Conservation (phyloP, 1,139 yeast species). For the Geotrichum fermentans region DNA sequence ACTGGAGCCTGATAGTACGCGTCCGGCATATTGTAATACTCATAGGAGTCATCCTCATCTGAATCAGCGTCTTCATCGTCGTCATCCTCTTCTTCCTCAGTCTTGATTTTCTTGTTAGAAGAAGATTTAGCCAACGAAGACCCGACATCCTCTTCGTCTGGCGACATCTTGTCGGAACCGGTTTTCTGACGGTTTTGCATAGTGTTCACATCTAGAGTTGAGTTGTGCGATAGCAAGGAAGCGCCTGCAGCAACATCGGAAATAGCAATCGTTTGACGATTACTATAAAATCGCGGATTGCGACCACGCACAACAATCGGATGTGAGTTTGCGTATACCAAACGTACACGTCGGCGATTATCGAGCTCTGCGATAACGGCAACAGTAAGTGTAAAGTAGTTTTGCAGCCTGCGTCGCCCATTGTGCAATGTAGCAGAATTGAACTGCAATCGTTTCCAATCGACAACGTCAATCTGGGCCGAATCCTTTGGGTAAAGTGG, state of each 20-base stretch:
- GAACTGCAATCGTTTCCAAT: slow-evolving; percentile 48
- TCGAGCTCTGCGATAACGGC: slow-evolving; percentile 41
- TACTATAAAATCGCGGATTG: slow-evolving; percentile 59
- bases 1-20: slow-evolving; percentile 58
- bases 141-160: slow-evolving; percentile 11
- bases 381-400: slow-evolving; percentile 50
- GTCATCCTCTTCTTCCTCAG: neutral
- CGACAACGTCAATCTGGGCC: slow-evolving; percentile 30
- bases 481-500: slow-evolving; percentile 28
- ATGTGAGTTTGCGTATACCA: slow-evolving; percentile 34
- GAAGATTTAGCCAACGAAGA: neutral
- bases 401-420: slow-evolving; percentile 53
- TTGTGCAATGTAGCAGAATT: slow-evolving; percentile 62
- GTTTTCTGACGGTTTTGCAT: neutral
- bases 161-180: neutral
- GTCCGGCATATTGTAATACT: slow-evolving; percentile 53
- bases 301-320: slow-evolving; percentile 64
- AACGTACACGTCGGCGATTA: slow-evolving; percentile 31
- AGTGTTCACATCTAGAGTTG: neutral
- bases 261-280: slow-evolving; percentile 26
- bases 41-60: slow-evolving; percentile 34
- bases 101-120: neutral
- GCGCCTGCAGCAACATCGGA: slow-evolving; percentile 4
- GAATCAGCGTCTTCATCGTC: slow-evolving; percentile 14
- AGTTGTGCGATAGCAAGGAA: neutral